Evolutionary conservation across 495 filamentous ascomycete genomes (phyloP).

Genomic region (Neurospora sublineolata): DNA sequence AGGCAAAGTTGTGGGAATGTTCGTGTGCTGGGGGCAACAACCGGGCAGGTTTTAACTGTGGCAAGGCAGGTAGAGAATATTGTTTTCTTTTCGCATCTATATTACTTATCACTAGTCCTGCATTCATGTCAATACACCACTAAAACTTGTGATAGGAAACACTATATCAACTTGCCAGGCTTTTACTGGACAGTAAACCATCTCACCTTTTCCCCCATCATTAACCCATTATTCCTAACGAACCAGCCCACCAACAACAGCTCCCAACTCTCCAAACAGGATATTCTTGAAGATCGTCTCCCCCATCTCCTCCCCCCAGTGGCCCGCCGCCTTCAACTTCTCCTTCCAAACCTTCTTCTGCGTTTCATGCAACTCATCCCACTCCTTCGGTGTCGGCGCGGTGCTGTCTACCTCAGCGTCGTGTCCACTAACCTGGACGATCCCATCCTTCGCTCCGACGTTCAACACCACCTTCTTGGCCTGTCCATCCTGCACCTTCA

Average conservation of each 20-base stretch:
- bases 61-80: neutral
- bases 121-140: neutral
- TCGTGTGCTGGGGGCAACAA: neutral
- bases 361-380: slow-evolving; percentile 50
- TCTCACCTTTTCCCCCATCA: neutral
- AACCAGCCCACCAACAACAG: slow-evolving; percentile 41
- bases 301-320: slow-evolving; percentile 62
- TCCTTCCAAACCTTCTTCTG: slow-evolving; percentile 59
- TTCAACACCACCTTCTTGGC: slow-evolving; percentile 7
- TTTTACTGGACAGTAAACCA: neutral
- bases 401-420: slow-evolving; percentile 26
- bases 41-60: neutral
- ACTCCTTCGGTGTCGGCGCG: slow-evolving; percentile 35
- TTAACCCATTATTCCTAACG: slow-evolving; percentile 4
- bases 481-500: neutral
- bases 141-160: neutral
- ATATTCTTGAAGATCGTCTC: slow-evolving; percentile 63
- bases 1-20: neutral
- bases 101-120: neutral
- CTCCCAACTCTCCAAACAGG: slow-evolving; percentile 59
- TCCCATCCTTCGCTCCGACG: slow-evolving; percentile 14
- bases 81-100: neutral
- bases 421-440: slow-evolving; percentile 28
- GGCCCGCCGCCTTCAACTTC: slow-evolving; percentile 53
- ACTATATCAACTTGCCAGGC: neutral